A percentile compares a stretch with the other conserved stretches of the same genome.
These are phyloP conservation scores for Mychonastes homosphaera DNA, from an alignment of 139 green algal species.

Conservation along the genomic window DNA sequence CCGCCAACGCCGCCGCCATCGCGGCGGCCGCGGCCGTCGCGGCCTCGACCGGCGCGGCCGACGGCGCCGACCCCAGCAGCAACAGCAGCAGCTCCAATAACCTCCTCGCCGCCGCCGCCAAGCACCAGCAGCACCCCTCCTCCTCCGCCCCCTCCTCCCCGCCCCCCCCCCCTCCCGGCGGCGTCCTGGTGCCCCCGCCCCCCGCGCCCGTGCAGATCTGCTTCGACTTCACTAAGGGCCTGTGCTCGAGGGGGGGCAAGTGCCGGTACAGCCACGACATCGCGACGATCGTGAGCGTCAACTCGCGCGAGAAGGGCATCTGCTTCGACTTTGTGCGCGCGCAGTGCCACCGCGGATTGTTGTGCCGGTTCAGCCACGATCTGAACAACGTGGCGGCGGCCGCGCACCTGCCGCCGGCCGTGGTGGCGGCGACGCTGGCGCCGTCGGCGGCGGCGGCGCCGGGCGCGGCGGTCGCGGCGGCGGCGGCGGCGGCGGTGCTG, in stretches of 20 bases:
- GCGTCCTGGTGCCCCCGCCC: no score
- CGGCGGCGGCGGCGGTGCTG: background rate
- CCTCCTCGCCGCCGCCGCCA: no score
- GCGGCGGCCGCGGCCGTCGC: background rate
- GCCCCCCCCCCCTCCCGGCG: no score
- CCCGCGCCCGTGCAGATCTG: constrained; percentile 80
- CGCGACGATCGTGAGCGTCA: constrained; percentile 61
- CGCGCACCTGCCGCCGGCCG: no score
- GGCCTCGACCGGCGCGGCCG: background rate
- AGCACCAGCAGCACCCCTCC: no score
- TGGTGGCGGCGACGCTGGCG: no score
- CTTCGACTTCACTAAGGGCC: constrained; percentile 81
- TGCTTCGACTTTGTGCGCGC: constrained; percentile 82
- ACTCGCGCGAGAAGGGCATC: constrained; percentile 74
- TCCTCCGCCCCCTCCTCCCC: no score
- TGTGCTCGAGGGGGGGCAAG: constrained; percentile 58
- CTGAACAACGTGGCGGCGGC: constrained; percentile 58
- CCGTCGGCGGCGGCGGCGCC: no score
- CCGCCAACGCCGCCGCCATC: background rate
- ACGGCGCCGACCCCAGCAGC: no score
- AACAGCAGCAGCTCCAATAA: no score
- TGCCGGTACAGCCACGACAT: constrained; percentile 81
- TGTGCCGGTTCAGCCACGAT: constrained; percentile 83
- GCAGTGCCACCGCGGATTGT: constrained; percentile 60
- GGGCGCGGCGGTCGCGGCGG: no score